Conservation (phyloP, 2,329 filamentous ascomycete genomes). For the Paecilomyces sp. region DNA sequence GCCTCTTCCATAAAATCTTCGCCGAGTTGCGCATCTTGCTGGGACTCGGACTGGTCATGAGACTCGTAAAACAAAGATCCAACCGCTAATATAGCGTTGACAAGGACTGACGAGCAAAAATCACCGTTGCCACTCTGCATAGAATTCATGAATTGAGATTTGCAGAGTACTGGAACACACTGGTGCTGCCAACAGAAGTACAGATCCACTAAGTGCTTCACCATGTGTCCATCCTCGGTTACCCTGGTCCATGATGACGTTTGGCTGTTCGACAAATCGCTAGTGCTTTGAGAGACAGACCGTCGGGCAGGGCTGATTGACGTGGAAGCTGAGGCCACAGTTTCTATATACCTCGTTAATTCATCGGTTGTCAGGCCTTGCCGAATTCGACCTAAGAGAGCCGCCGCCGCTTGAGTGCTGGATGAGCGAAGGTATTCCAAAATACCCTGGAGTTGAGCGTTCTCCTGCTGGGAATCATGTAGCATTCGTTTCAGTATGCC, state of each 20-base stretch:
- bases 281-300: not conserved
- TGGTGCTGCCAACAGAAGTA: slow-evolving; percentile 1
- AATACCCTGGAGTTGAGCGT: not conserved
- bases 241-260: not conserved
- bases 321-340: not conserved
- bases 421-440: not conserved
- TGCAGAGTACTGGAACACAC: not conserved
- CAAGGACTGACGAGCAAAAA: not conserved
- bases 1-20: not conserved
- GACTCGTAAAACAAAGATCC: not conserved
- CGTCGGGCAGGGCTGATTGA: not conserved
- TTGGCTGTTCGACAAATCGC: not conserved
- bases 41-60: not conserved
- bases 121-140: not conserved
- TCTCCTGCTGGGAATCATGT: slow-evolving; percentile 1
- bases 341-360: not conserved
- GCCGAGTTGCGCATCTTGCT: not conserved
- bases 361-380: not conserved
- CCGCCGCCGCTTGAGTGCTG: not conserved
- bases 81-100: not conserved
- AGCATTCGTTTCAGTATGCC: slow-evolving; percentile 1
- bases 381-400: not conserved
- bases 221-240: not conserved
- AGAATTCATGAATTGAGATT: not conserved
- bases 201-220: not conserved